Base-by-base conservation (phyloP, 2,329 filamentous ascomycete genomes). In the Hypoxylon sp. region DNA sequence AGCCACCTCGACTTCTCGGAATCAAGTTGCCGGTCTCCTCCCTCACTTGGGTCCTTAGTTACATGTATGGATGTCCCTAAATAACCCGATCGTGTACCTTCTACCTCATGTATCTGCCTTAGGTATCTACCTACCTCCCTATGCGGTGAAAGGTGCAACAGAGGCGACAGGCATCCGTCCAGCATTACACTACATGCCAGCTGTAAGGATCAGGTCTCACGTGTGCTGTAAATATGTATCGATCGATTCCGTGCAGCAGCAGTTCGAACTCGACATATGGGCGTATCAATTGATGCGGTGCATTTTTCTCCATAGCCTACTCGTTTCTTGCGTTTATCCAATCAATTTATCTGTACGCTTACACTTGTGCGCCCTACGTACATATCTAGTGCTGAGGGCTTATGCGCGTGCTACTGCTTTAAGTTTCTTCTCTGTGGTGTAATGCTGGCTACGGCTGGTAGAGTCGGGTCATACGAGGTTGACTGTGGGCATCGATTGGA, bases 191-290 rank as follows among this genome's bases (percentile, higher is more conserved):
- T 21, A 10, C 39, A 21, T 44, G 8, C 39, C 7, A 44, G 13
- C 8, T 44, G 39, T 29, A 50, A 50, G 46, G 46, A 31, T 50
- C 21, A 24, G 7, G 39, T 44, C 1, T 44, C 17, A 44, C 39
- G 39, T 44, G 39, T 44, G 39, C 39, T 44, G 11, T 19, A 35
- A 15, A 24, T 11, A 27, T 21, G 8, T 55, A 44, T 54, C 52
- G 52, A 42, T 54, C 52, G 52, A 54, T 54, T 54, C 21, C 6
- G 39, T 54, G 52, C 52, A 44, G 52, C 24, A 27, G 52, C 4
- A 42, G 35, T 39, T 42, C 21, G 35, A 54, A 46, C 10, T 27
- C 3, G 19, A 3, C n/a, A 57, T 48, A 57, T 35, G 42, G 42
- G 31, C 27, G 42, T 48, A 37, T 21, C 8, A 31, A 37, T 32